phyloP scores from a whole-genome alignment of 306 rosid genomes.

The Prunus armeniaca region DNA sequence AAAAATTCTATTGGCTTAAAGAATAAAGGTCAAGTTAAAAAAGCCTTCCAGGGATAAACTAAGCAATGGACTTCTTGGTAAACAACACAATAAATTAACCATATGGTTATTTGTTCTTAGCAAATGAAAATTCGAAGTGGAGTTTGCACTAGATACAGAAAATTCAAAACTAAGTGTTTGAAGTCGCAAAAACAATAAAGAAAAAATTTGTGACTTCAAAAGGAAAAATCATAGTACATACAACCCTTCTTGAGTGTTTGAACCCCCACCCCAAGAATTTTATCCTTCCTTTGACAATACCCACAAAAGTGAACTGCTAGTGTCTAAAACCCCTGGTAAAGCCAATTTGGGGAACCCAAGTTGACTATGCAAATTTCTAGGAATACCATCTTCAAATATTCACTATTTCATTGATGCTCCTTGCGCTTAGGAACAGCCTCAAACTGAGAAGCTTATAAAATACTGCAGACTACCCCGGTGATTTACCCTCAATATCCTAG shows the following conservation, averaged over 20 bases:
- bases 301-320: background rate
- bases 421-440: background rate
- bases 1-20: slow-evolving; percentile 3
- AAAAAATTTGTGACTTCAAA: background rate
- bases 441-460: background rate
- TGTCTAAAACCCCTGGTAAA: background rate
- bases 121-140: background rate
- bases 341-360: background rate
- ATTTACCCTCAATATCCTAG: background rate
- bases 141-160: background rate
- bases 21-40: background rate
- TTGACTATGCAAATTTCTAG: background rate
- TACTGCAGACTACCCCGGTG: background rate
- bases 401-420: background rate
- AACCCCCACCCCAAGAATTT: background rate
- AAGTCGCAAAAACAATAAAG: background rate
- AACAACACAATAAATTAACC: background rate
- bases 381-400: background rate
- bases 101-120: background rate
- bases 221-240: background rate
- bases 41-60: background rate
- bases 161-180: background rate
- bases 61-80: background rate
- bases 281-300: background rate
- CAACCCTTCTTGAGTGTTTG: background rate